Evolutionary conservation across 768 basidiomycete species (phyloP), one percentile per base, ranked within the genome.

Genomic region (Leccinum longicurvipes): DNA sequence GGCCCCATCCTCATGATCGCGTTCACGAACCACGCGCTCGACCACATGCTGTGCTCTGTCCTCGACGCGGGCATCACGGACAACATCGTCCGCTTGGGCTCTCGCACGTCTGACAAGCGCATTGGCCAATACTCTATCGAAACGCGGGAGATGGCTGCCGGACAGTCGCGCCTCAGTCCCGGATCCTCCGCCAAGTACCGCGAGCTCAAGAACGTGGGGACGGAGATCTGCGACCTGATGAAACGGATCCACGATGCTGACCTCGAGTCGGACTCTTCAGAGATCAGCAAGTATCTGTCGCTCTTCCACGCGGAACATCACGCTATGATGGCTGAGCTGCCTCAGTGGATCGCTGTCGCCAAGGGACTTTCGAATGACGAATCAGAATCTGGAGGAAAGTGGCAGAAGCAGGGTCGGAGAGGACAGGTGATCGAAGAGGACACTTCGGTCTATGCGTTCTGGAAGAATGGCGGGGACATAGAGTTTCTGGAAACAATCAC

Each of bases 1-100:
- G 70, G 74, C 2, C 86, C 82, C 0, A 83, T 88, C 50, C 71
- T 77, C 3, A 71, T 84, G 62, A 78, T 84, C 25, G 79, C 88
- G 0, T 89, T 84, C 70, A 91, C 89, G 0, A 91, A 91, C 60
- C 90, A 91, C 44, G 89, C 89, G 0, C 75, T 91, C 3, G 89
- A 91, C 55, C 86, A 90, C 59, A 79, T 91, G 72, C 72, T 91
- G 2, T 73, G 72, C 4, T 82, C 82, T 0, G 79, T 90, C 3
- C 75, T 91, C 1, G 86, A 91, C 59, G 80, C 79, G 0, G 66
- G 69, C 0, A 88, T 91, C 59, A 89, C 88, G 0, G 67, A 72
- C 0, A 79, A 82, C 34, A 73, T 91, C 21, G 79, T 90, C 3
- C 83, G 90, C 0, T 75, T 90, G 7, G 90, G 90, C 0, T 78